Evolutionary conservation across 805 yeast genomes (phyloP), one percentile per base, ranked within the genome.

Genomic region (Starmera quercuum): DNA sequence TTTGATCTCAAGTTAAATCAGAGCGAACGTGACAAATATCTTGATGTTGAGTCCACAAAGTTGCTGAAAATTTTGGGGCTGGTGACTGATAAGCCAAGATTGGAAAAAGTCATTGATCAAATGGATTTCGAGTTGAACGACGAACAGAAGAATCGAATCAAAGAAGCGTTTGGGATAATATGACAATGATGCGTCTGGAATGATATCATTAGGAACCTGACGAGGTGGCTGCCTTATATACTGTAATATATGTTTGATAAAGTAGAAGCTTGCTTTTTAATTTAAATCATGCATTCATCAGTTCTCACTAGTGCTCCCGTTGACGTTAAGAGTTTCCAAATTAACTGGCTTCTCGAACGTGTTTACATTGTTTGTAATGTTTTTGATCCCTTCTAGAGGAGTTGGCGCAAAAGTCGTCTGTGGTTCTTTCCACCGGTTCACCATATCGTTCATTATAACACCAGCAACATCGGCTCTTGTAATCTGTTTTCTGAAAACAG

Each of bases 401-500:
- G 51, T 44, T 4, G 53, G 38, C 11, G 53, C 53, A 40, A 49
- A 49, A 9, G 46, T 42, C 5, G 28, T 20, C 12, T 26, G 50
- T 21, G 52, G 51, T 18, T 46, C 48, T 28, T 40, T 42, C 87
- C 90, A 82, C 41, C 81, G 63, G 33, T 71, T 67, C 7, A 78
- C 85, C 90, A 82, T 81, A 49, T 81, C 88, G 43, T 78, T 78
- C 78, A 76, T 79, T 40, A 75, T 45, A 28, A 71, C 63, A 41
- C 73, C 66, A 59, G 79, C 66, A 45, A 71, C 60, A 49, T 79
- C 76, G 25, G 76, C 64, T 50, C 73, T 66, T 39, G 73, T 61
- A 3, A 78, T 75, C 40, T 69, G 73, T 35, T 62, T 62, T 35
- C 85, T 59, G 43, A 76, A 77, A 29, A 65, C 66, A 32, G 65